These are phyloP conservation scores for Pythium sp. DNA, from an alignment of 352 stramenopile species.

Conservation along the genomic window DNA sequence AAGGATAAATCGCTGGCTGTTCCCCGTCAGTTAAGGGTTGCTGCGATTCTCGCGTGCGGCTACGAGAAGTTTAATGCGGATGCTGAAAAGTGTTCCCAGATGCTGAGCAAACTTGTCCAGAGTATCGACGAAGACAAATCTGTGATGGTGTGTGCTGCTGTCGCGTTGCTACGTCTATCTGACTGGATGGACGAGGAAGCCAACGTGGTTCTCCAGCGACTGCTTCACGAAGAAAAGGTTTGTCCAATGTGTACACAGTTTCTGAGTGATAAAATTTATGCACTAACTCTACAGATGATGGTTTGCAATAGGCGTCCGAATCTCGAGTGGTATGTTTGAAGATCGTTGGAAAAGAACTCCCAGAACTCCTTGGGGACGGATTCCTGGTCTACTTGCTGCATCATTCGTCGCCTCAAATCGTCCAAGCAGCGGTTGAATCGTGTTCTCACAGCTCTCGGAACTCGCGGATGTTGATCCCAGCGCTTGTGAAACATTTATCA, in stretches of 20 bases:
- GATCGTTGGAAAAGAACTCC: conserved; percentile 78
- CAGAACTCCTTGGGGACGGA: conserved; percentile 76
- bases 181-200: conserved; percentile 88
- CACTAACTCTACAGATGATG: not conserved
- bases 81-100: conserved; percentile 51
- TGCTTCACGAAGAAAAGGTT: conserved; percentile 80
- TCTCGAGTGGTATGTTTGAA: conserved; percentile 76
- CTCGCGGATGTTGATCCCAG: conserved; percentile 82
- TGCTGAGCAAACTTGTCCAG: conserved; percentile 62
- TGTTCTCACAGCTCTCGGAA: conserved; percentile 73
- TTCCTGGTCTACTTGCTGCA: conserved; percentile 86
- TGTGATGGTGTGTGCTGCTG: conserved; percentile 65
- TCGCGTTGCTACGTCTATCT: conserved; percentile 65
- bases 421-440: conserved; percentile 78
- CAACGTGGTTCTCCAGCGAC: conserved; percentile 70
- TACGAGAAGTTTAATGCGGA: conserved; percentile 73
- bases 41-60: conserved; percentile 70
- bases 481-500: conserved; percentile 73
- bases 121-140: conserved; percentile 64
- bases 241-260: not conserved
- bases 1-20: conserved; percentile 61
- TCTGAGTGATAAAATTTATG: not conserved
- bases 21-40: conserved; percentile 61
- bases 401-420: conserved; percentile 61
- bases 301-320: conserved; percentile 40